Base-by-base conservation (phyloP, 2,329 filamentous ascomycete genomes). In the Penicillium hesseltinei region DNA sequence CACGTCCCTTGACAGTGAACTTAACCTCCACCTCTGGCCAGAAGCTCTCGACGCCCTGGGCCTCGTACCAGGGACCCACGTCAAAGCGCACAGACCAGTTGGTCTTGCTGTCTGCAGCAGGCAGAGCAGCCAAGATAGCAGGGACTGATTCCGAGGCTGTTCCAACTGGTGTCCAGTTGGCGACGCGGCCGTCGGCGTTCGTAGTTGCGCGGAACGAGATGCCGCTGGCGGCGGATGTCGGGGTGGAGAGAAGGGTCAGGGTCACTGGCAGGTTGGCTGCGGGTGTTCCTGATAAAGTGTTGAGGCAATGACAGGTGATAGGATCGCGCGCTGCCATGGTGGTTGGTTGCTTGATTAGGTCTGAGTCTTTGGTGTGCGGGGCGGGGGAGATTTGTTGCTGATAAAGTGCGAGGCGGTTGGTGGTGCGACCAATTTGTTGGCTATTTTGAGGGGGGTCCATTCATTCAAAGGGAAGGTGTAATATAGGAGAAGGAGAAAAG, bases 211-310 rank as follows among this genome's bases (percentile, higher is more conserved):
- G 66, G 67, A 77, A 78, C 23, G 57, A 69, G 52, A 67, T 51
- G 19, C 65, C 62, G 36, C 56, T 62, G 57, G 58, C 49, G 66
- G 74, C 57, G 48, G 59, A 65, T 44, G 65, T 46, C 19, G 60
- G 78, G 75, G 49, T 90, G 77, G 27, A 88, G 66, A 97, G 77
- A 50, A 84, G 75, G 3, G 77, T 78, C 35, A 82, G 74, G 0
- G 76, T 77, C 63, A 82, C 82, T 31, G 78, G 76, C 21, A 84
- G 72, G 25, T 76, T 69, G 1, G 76, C 72, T 21, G 74, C 75
- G 10, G 78, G 75, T 10, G 76, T 77, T 47, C 77, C 76, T 46
- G 76, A 77, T 50, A 78, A 65, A 35, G 76, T 79, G 64, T 82
- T 80, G 48, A 84, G 77, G 54, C 78, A 75, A 61, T 81, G 78